Evolutionary conservation across 2,329 filamentous ascomycete genomes (phyloP).

Genomic region (Sclerotinia nivalis): DNA sequence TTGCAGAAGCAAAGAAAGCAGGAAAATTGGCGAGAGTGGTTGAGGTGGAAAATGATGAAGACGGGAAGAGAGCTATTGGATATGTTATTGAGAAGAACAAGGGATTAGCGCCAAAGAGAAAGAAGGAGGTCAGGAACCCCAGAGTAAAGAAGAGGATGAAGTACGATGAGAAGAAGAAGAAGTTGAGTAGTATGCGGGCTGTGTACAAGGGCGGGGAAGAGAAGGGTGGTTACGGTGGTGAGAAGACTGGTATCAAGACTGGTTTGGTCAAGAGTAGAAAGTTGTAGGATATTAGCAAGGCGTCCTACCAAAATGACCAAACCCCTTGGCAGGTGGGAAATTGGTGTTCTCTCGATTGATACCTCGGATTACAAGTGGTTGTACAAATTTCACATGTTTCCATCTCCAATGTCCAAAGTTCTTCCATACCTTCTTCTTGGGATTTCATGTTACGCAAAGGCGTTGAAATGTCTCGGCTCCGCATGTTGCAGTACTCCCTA

Average conservation of each 20-base stretch:
- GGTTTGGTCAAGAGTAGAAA: constrained; percentile 91
- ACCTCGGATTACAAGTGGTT: constrained; percentile 1
- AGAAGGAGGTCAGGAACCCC: constrained; percentile 93
- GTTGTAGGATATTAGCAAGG: constrained; percentile 47
- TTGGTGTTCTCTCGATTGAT: constrained; percentile 6
- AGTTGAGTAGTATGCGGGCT: constrained; percentile 81
- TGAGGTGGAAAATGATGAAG: constrained; percentile 68
- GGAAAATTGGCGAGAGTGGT: constrained; percentile 64
- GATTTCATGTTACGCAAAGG: constrained; percentile 11
- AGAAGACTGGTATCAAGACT: constrained; percentile 93
- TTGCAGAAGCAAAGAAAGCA: constrained; percentile 59
- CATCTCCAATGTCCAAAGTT: not conserved
- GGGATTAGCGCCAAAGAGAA: constrained; percentile 82
- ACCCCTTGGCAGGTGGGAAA: constrained; percentile 5
- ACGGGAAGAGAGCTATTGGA: constrained; percentile 89
- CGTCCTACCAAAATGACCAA: constrained; percentile 6
- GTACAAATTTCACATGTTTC: constrained; percentile 18
- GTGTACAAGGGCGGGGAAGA: constrained; percentile 85
- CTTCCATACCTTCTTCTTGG: constrained; percentile 8
- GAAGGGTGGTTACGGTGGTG: constrained; percentile 83
- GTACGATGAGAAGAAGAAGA: constrained; percentile 97
- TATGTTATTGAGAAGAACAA: constrained; percentile 98
- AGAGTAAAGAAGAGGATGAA: constrained; percentile 97
- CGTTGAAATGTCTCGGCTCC: constrained; percentile 18
- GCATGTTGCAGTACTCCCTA: constrained; percentile 11